Evolutionary conservation across 768 basidiomycete species (phyloP).

Genomic region (Tulasnella sp.): DNA sequence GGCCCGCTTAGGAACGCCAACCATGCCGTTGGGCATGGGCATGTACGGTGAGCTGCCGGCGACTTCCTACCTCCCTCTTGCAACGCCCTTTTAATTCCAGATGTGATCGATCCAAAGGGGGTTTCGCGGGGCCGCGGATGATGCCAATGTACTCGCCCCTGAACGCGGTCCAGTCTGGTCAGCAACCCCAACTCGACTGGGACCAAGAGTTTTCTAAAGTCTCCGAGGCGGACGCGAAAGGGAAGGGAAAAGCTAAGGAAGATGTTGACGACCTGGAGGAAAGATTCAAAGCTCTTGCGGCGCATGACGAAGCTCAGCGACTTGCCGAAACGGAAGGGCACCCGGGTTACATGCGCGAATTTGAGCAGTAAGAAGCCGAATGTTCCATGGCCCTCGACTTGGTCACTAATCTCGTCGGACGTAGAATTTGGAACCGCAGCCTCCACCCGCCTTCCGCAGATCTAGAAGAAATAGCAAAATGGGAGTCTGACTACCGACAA

Average conservation of each 20-base stretch:
- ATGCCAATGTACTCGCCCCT: slow-evolving; percentile 17
- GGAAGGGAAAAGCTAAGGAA: slow-evolving; percentile 62
- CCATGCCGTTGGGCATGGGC: slow-evolving; percentile 21
- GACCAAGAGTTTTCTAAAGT: slow-evolving; percentile 18
- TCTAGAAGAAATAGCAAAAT: slow-evolving; percentile 55
- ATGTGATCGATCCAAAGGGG: background rate
- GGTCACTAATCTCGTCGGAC: background rate
- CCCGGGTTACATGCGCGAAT: slow-evolving; percentile 29
- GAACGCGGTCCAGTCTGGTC: slow-evolving; percentile 14
- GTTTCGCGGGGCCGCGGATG: slow-evolving; percentile 11
- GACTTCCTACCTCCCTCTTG: slow-evolving; percentile 19
- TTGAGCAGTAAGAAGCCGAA: slow-evolving; percentile 39
- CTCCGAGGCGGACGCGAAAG: slow-evolving; percentile 31
- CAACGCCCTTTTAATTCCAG: background rate
- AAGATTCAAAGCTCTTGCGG: background rate
- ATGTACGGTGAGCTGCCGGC: slow-evolving; percentile 15
- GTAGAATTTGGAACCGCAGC: slow-evolving; percentile 11
- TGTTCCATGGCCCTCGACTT: background rate
- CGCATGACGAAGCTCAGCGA: background rate
- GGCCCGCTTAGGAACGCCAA: background rate
- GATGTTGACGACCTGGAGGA: slow-evolving; percentile 20
- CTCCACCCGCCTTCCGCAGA: background rate
- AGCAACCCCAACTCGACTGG: slow-evolving; percentile 21
- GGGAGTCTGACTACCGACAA: slow-evolving; percentile 77
- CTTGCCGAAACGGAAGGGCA: slow-evolving; percentile 62